Conservation (phyloP, 345 rosid species). For the Rhodomyrtus tomentosa region DNA sequence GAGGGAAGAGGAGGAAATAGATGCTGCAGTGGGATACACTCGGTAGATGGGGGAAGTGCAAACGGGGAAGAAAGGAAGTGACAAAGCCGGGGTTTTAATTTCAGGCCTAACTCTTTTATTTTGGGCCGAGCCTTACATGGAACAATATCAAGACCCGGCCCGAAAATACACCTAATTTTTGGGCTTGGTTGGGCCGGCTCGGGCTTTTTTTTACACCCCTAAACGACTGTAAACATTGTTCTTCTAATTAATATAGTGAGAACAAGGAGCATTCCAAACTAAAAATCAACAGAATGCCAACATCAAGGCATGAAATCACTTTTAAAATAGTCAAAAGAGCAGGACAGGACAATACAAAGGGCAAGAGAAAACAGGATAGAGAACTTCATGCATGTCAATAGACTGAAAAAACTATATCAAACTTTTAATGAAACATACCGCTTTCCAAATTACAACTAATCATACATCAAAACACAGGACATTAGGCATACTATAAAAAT, state of each 20-base stretch:
- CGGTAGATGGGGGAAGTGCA: no score
- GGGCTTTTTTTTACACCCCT: no score
- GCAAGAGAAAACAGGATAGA: not conserved
- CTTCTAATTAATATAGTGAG: not conserved
- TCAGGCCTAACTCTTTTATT: no score
- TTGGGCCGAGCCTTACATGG: no score
- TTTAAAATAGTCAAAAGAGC: no score
- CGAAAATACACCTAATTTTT: no score
- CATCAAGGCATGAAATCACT: not conserved
- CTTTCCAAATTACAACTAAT: not conserved
- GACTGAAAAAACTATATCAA: not conserved
- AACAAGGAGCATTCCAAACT: not conserved
- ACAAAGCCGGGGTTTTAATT: no score
- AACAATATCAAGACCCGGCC: no score
- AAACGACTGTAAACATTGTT: not conserved
- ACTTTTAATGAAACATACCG: not conserved
- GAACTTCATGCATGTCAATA: not conserved
- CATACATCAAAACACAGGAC: not conserved
- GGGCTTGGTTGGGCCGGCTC: no score
- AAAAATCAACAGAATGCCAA: not conserved
- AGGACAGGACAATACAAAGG: not conserved
- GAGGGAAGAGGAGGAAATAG: no score
- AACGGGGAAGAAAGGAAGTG: no score
- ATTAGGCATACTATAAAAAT: rapidly evolving
- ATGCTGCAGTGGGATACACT: no score